phyloP scores from a whole-genome alignment of 2,329 filamentous ascomycete genomes.

The Claviceps citrina region DNA sequence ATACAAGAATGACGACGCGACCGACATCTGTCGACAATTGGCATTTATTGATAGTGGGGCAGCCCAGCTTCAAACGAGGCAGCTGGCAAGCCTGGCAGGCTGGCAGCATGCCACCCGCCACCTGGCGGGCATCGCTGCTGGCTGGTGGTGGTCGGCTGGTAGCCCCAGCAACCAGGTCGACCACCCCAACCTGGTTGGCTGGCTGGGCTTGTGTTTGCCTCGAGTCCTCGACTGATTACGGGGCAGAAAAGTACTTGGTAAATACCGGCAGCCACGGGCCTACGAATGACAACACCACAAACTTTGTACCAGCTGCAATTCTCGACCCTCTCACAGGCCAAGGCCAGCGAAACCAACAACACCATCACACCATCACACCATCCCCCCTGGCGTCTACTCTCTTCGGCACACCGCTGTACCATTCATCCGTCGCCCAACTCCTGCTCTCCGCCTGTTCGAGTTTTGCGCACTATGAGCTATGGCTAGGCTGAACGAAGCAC shows the following conservation, averaged over 20 bases:
- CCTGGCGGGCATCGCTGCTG: constrained; percentile 5
- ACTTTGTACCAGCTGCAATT: constrained; percentile 6
- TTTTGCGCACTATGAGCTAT: constrained; percentile 35
- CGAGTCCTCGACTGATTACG: not conserved
- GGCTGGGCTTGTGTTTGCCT: no score
- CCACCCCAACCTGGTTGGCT: constrained; percentile 10
- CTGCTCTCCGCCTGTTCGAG: not conserved
- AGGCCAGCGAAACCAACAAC: constrained; percentile 5
- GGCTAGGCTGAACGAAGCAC: constrained; percentile 68
- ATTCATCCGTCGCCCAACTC: not conserved
- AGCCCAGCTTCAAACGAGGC: no score
- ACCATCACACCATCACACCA: not conserved
- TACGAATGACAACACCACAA: constrained; percentile 16
- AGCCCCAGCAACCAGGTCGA: constrained; percentile 19
- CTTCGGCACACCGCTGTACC: not conserved
- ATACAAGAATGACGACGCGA: not conserved
- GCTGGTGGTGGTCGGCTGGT: no score
- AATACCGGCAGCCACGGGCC: no score
- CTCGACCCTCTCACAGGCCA: not conserved
- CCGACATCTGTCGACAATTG: not conserved
- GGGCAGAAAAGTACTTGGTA: constrained; percentile 17
- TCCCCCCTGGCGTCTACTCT: not conserved
- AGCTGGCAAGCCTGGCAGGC: no score
- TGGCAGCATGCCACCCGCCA: no score
- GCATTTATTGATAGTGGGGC: constrained; percentile 12